phyloP scores from a whole-genome alignment of 169 alveolate species.

The Eimeria acervulina region DNA sequence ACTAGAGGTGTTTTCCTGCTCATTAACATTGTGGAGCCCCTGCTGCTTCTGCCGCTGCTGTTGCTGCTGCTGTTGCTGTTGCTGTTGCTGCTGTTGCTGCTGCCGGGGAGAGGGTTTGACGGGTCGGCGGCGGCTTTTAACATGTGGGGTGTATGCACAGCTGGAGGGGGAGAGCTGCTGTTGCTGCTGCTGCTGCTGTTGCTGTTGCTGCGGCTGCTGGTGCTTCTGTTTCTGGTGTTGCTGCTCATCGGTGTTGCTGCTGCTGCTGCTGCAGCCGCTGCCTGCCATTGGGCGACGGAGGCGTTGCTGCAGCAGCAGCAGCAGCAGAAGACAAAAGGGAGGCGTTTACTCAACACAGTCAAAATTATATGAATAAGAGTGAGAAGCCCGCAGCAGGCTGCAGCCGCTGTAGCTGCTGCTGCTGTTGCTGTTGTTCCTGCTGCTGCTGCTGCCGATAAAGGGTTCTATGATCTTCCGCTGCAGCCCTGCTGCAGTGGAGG shows the following conservation, averaged over 20 bases:
- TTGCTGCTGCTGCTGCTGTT: background rate
- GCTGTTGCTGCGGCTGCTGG: background rate
- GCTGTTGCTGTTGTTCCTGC: background rate
- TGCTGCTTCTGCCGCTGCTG: slow-evolving; percentile 21
- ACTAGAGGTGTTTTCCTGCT: background rate
- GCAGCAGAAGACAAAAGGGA: background rate
- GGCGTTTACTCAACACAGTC: background rate
- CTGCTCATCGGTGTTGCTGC: background rate
- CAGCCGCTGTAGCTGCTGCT: background rate
- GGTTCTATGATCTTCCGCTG: background rate
- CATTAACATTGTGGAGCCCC: background rate
- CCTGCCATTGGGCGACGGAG: background rate
- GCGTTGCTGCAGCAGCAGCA: background rate
- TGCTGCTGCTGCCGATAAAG: background rate
- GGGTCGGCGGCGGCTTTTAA: background rate
- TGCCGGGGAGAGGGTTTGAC: background rate
- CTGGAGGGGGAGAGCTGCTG: background rate
- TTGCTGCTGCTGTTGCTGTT: background rate
- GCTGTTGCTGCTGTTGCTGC: background rate
- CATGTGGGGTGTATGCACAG: slow-evolving; percentile 18
- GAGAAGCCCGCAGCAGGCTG: background rate
- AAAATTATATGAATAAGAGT: no score
- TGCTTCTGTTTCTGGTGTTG: background rate
- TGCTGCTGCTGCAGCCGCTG: slow-evolving; percentile 6
- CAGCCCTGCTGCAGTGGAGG: no score